A percentile compares a stretch with the other conserved stretches of the same genome.
Evolutionary conservation across 2,329 filamentous ascomycete genomes (phyloP).

Genomic region (Fusarium piperis): DNA sequence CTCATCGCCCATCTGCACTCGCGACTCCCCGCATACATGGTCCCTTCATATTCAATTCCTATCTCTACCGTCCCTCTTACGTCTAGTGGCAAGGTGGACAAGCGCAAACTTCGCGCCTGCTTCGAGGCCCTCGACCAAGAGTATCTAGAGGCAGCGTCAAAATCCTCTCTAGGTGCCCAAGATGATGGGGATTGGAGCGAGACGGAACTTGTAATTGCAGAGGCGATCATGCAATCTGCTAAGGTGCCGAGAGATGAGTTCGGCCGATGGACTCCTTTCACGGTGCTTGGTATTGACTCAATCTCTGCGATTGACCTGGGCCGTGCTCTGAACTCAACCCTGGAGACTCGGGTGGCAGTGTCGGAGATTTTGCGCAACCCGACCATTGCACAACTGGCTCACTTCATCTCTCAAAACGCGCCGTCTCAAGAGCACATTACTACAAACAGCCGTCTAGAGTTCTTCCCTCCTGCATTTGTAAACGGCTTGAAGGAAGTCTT

Average conservation of each 20-base stretch:
- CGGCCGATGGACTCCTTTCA: conserved; percentile 75
- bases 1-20: conserved; percentile 66
- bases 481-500: conserved; percentile 46
- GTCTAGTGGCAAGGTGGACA: conserved; percentile 78
- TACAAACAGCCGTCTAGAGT: not conserved
- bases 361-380: conserved; percentile 75
- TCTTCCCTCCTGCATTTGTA: conserved; percentile 44
- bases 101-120: conserved; percentile 57
- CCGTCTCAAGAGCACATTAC: not conserved
- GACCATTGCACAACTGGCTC: conserved; percentile 70
- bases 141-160: conserved; percentile 53
- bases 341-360: conserved; percentile 66
- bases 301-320: conserved; percentile 80
- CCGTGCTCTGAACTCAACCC: conserved; percentile 59
- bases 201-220: conserved; percentile 65
- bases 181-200: conserved; percentile 59
- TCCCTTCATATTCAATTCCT: conserved; percentile 78
- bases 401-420: conserved; percentile 26
- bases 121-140: conserved; percentile 58
- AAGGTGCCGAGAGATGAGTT: conserved; percentile 58
- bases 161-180: conserved; percentile 40
- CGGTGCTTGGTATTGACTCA: conserved; percentile 83
- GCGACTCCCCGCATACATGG: conserved; percentile 78
- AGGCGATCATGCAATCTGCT: conserved; percentile 62
- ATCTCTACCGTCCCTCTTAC: conserved; percentile 77